Evolutionary conservation across 805 yeast species (phyloP), one percentile per base, ranked within the genome.

Genomic region (Schwanniomyces vanrijiae): DNA sequence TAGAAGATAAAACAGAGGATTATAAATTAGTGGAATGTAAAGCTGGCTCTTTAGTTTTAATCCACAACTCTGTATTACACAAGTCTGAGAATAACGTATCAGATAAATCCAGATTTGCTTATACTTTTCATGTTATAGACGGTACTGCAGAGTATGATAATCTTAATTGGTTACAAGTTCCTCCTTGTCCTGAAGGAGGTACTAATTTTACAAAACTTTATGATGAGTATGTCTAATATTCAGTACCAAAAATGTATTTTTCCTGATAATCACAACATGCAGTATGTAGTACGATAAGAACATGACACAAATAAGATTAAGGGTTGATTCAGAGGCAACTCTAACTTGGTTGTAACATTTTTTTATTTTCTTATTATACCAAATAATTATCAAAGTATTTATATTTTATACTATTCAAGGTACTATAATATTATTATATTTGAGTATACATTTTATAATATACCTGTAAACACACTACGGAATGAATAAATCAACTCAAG

Each of bases 121-220:
- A 86, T 64, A 85, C 94, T 0, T 88, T 88, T 65, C 95, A 88
- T 59, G 76, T 84, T 38, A 84, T 88, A 47, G 94, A 88, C 44
- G 92, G 92, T 2, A 64, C 51, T 1, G 69, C 78, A 10, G 61
- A 75, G 21, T 88, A 86, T 56, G 94, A 87, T 59, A 66, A 68
- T 19, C 62, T 72, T 56, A 87, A 87, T 60, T 88, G 95, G 94
- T 72, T 87, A 29, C 95, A 88, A 58, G 81, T 86, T 4, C 94
- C 94, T 2, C 78, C 84, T 0, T 57, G 77, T 4, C 51, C 55
- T 6, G 66, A 65, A 10, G 91, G 92, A 0, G 86, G 89, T 1
- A 62, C 75, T 0, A 67, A 83, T 13, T 86, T 86, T 51, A 76
- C 82, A 11, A 80, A 74, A 58, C 60, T 84, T 28, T 75, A 59